Base-by-base conservation (phyloP, 305 asterid genomes). In the Fraxinus floribunda region DNA sequence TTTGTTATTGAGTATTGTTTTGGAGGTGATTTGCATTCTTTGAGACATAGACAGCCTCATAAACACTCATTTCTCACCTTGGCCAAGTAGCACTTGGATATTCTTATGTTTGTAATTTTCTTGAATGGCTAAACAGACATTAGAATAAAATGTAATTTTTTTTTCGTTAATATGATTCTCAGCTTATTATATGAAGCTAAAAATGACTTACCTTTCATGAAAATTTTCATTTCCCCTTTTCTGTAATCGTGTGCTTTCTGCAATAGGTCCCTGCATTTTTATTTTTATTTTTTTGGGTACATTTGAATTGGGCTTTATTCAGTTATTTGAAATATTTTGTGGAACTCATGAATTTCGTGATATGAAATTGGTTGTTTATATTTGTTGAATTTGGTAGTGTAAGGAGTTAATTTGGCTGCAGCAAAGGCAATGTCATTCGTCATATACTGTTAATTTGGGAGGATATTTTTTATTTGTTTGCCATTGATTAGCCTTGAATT, bases 241-340 rank as follows among this genome's bases (percentile, higher is more conserved):
- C 10, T 79, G 24, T 78, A 52, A 9, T 26, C 7, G 35, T 52
- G 44, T 34, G 35, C 30, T 76, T 55, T 80, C 26, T 68, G 81
- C 30, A 79, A 5, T 5, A 29, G 77, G 20, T 62, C 11, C 26
- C 29, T 83, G 85, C 44, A 73, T 78, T n/a, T 44, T 44, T 38
- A 38, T 34, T 76, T 39, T 44, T 44, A 32, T 32, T 32, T 32
- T 32, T 26, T 30, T 52, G 68, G 66, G 74, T 79, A 35, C 83
- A 78, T 81, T 79, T 78, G 85, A 83, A 81, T 52, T 62, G 74
- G 85, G 75, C 78, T 18, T 79, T 26, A 15, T 81, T 81, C 77
- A 80, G 68, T 30, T 81, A 79, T 76, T 79, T 84, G 76, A 26
- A 83, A 74, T 81, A 32, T 60, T 60, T 60, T 60, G 70, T 76